Evolutionary conservation across 2,329 filamentous ascomycete genomes (phyloP), one percentile per base, ranked within the genome.

Genomic region (Taxawa tesnikishii): DNA sequence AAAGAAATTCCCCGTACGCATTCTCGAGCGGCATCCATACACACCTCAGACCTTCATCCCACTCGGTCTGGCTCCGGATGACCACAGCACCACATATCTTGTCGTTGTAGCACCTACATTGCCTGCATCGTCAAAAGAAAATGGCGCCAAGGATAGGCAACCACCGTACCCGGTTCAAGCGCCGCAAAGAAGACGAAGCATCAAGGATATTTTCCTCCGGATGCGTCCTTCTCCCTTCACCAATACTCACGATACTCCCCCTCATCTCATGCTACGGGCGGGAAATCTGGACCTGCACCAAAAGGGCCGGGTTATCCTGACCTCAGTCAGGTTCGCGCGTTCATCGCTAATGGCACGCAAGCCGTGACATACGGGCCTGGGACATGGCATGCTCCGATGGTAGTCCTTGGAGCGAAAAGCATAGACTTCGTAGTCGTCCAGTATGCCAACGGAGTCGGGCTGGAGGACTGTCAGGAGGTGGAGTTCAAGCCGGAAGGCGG

Each of bases 301-400:
- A 50, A 50, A 37, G 59, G 45, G 31, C 66, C 50, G 44, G 78
- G 78, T 0, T 54, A 83, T 12, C 88, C 90, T 0, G 84, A 94
- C 54, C 50, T 94, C 25, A 52, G 55, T 14, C 67, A 70, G 6
- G 46, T 93, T 24, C 69, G 66, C 43, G 88, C 85, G 0, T 98
- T 94, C 52, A 59, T 92, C 33, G 87, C 83, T 2, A 72, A 68
- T 30, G 77, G 75, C 3, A 67, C 70, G 15, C 84, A 94, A 60
- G 87, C 84, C 8, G 83, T 98, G 10, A 94, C 85, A 3, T 98
- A 96, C 54, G 84, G 73, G 1, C 76, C 82, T 2, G 90, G 84
- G 4, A 94, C 85, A 33, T 98, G 79, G 88, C 90, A 98, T 63
- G 85, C 88, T 39, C 90, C 90, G 1, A 96, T 98, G 88, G 81